Evolutionary conservation across 768 basidiomycete genomes (phyloP), one percentile per base, ranked within the genome.

Genomic region (Kondoa malvinella): DNA sequence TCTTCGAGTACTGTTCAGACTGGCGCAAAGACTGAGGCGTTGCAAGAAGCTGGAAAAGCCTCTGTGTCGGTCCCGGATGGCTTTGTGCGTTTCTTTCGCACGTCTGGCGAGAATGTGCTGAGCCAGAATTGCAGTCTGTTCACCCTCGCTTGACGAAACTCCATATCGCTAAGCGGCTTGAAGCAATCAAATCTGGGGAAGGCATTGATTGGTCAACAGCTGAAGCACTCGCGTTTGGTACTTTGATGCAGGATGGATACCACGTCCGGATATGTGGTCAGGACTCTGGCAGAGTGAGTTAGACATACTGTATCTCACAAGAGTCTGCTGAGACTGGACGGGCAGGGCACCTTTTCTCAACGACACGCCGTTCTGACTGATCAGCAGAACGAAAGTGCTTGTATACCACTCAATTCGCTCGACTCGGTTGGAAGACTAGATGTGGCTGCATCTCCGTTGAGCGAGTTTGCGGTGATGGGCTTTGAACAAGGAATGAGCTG

Each of bases 401-500:
- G 84, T 33, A 87, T 92, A 0, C 92, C 92, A 0, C 78, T 95
- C 67, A 94, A 95, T 73, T 82, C 85, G 32, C 81, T 71, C 68
- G 17, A 68, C 68, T 2, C 50, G 70, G 40, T 8, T 8, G 40
- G 40, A 8, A 8, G 40, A 8, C 40, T 50, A 8, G 40, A 50
- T 8, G 40, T 50, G 21, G 40, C 40, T 50, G 40, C 40, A 8
- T 50, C 40, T 8, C 40, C 40, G 40, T 50, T 8, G 4, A 56
- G 56, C 33, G 72, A 76, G 65, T 69, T 76, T 62, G 71, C 69
- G 56, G 60, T 71, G 33, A 27, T 66, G 27, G 70, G 69, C 83
- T 95, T 92, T 69, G 92, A 94, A 74, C 89, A 89, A 71, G 92
- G 92, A 0, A 81, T 87, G 60, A 89, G 87, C 72, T 92, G 89